phyloP scores from a whole-genome alignment of 2,329 filamentous ascomycete species.

The Raffaelea arxii region DNA sequence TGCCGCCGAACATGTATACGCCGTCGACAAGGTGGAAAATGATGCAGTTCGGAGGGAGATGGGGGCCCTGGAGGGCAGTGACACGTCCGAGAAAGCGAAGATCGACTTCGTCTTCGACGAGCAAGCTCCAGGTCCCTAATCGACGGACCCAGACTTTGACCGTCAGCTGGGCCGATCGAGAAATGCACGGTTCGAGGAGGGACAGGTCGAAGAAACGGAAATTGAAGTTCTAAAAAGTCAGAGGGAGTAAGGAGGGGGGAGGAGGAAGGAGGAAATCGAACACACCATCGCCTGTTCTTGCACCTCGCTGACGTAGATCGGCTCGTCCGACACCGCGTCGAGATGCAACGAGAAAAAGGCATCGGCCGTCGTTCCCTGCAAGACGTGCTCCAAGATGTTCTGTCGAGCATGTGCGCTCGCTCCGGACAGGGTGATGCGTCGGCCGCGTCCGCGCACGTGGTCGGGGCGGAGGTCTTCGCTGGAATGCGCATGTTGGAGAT shows the following conservation, averaged over 20 bases:
- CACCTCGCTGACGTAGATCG: slow-evolving; percentile 84
- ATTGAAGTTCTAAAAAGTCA: slow-evolving; percentile 63
- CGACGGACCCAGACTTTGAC: slow-evolving; percentile 66
- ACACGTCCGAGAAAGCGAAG: slow-evolving; percentile 69
- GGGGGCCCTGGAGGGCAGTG: slow-evolving; percentile 58
- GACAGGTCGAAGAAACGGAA: slow-evolving; percentile 77
- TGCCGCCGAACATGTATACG: slow-evolving; percentile 71
- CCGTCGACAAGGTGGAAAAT: slow-evolving; percentile 81
- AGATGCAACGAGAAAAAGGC: slow-evolving; percentile 82
- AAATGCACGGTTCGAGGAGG: slow-evolving; percentile 50
- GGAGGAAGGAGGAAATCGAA: not conserved
- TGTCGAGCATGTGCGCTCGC: slow-evolving; percentile 44
- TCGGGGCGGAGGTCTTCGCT: slow-evolving; percentile 37
- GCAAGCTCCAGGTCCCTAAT: slow-evolving; percentile 44
- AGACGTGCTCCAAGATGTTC: slow-evolving; percentile 64
- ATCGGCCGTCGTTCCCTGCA: slow-evolving; percentile 67
- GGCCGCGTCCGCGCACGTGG: slow-evolving; percentile 25
- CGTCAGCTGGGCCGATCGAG: slow-evolving; percentile 53
- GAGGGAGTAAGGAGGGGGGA: not conserved
- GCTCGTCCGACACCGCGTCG: slow-evolving; percentile 48
- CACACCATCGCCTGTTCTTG: slow-evolving; percentile 61
- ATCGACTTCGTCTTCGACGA: slow-evolving; percentile 65
- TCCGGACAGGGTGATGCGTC: slow-evolving; percentile 39
- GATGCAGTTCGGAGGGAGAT: slow-evolving; percentile 72
- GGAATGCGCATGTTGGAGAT: slow-evolving; percentile 48